Base-by-base conservation (phyloP, 2,329 filamentous ascomycete genomes). In the Cladosporium halotolerans region DNA sequence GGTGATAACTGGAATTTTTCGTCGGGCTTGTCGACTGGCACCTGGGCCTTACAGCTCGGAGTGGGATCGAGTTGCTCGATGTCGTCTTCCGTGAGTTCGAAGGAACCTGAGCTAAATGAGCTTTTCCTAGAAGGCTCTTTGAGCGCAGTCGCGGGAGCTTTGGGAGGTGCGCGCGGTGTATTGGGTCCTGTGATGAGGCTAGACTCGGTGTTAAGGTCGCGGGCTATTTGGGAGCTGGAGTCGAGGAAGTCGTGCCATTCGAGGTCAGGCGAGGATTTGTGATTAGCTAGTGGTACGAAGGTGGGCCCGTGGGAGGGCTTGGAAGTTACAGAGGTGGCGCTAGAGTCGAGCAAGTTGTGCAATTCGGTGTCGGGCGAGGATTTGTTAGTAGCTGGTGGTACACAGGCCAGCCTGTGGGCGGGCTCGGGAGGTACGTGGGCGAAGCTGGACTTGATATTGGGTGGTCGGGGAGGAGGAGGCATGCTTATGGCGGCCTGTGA, bases 221-320 rank as follows among this genome's bases (percentile, higher is more conserved):
- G 68, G 6, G 72, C 72, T 34, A 76, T 72, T 54, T 76, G 73
- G 0, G 73, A 73, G 34, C 67, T 70, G 54, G 67, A 73, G n/a
- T 70, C 73, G 2, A 76, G 62, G 16, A 46, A 45, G 23, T 45
- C 42, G 8, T 46, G 28, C 50, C 50, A 53, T 11, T 53, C 38
- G 4, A 40, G 14, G 14, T 51, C 40, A n/a, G n/a, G 36, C 8
- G 10, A n/a, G 10, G 36, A 4, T 39, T 13, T 6, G 11, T 9
- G n/a, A 14, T 2, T 14, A 14, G 36, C 13, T 16, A 5, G 36
- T 14, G 36, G 13, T 11, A n/a, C 10, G 34, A 36, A 11, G 23
- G 23, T 7, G 23, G 23, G 23, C 23, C 23, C 5, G 1, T 28
- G 23, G 23, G 4, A 5, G 23, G 23, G 7, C 23, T 28, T 28